phyloP scores from a whole-genome alignment of 2,329 filamentous ascomycete genomes.

The Ceratocystiopsis minuta region DNA sequence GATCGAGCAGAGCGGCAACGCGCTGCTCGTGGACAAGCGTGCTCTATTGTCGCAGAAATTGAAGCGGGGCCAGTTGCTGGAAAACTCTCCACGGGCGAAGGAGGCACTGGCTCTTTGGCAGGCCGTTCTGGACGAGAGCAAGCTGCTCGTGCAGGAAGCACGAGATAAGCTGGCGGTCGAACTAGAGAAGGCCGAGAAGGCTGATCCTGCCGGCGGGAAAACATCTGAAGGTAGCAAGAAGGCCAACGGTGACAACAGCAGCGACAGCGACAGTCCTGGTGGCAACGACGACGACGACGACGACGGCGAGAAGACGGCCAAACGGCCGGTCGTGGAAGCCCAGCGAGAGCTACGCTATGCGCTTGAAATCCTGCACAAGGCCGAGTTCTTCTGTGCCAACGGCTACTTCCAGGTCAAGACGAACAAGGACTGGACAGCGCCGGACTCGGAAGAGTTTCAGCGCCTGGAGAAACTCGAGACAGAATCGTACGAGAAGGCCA shows the following conservation, averaged over 20 bases:
- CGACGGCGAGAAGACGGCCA: constrained; percentile 12
- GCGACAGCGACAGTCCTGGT: background rate
- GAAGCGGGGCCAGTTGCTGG: constrained; percentile 57
- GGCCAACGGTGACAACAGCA: too few relatives aligned
- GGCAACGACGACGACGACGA: constrained; percentile 15
- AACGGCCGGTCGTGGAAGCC: constrained; percentile 32
- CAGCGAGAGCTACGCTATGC: constrained; percentile 52
- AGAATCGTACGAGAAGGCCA: constrained; percentile 60
- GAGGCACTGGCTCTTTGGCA: constrained; percentile 57
- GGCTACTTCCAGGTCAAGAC: constrained; percentile 70
- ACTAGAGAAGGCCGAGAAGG: constrained; percentile 19
- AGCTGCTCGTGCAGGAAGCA: constrained; percentile 41
- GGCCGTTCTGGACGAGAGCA: constrained; percentile 30
- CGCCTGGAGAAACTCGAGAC: constrained; percentile 52
- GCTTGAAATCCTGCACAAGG: constrained; percentile 65
- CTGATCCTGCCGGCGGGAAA: constrained; percentile 1
- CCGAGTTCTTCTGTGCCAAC: constrained; percentile 70
- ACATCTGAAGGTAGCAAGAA: too few relatives aligned
- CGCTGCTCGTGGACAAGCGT: constrained; percentile 51
- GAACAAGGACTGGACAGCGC: constrained; percentile 42
- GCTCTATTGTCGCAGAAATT: constrained; percentile 44
- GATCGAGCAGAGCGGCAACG: constrained; percentile 66
- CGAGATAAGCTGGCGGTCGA: constrained; percentile 41
- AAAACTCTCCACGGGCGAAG: constrained; percentile 49
- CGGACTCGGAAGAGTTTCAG: constrained; percentile 49